Evolutionary conservation across 495 filamentous ascomycete species (phyloP).

Genomic region (Penicillium pancosmium): DNA sequence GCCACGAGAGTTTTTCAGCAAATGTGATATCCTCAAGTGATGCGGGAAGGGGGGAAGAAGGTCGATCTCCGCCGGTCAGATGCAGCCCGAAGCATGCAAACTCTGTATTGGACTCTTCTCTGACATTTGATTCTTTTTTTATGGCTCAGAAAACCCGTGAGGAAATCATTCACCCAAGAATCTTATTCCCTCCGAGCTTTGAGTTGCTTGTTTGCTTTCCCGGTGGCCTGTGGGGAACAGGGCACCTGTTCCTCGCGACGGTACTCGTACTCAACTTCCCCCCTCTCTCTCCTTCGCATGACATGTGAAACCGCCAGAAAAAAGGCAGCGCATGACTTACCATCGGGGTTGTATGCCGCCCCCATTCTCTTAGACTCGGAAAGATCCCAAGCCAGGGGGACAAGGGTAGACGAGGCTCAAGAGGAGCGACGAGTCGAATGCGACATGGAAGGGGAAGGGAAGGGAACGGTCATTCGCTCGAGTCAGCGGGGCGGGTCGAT

Average conservation of each 20-base stretch:
- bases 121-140: neutral
- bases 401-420: slow-evolving; percentile 32
- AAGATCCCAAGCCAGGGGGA: slow-evolving; percentile 3
- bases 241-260: neutral
- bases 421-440: slow-evolving; percentile 23
- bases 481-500: slow-evolving; percentile 29
- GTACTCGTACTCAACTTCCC: neutral
- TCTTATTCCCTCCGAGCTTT: neutral
- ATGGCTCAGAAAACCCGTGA: neutral
- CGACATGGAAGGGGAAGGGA: slow-evolving; percentile 20
- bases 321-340: slow-evolving; percentile 36
- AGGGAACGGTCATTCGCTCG: slow-evolving; percentile 30
- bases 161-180: neutral
- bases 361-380: slow-evolving; percentile 37
- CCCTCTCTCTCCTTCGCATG: neutral
- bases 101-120: neutral
- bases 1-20: neutral
- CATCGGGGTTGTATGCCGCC: slow-evolving; percentile 44
- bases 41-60: slow-evolving; percentile 8
- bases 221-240: neutral
- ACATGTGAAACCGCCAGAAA: slow-evolving; percentile 27
- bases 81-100: slow-evolving; percentile 18
- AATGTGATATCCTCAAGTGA: slow-evolving; percentile 24
- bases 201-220: neutral
- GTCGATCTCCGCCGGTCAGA: slow-evolving; percentile 23